Percentiles rank a stretch among this genome's conserved stretches.
Conservation (phyloP, 768 basidiomycete species). For the Suillus lakei region DNA sequence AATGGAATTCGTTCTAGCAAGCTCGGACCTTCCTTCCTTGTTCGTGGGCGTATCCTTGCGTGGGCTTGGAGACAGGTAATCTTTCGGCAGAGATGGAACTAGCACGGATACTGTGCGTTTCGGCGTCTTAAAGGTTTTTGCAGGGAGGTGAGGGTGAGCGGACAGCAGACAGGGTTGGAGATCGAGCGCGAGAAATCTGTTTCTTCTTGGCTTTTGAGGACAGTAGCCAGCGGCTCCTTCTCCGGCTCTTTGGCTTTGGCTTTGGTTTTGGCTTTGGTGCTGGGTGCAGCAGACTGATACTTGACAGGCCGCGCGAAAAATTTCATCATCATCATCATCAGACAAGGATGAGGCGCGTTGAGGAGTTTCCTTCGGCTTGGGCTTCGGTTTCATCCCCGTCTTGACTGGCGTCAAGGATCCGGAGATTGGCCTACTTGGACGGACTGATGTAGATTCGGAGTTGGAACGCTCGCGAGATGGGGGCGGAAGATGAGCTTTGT, state of each 20-base stretch:
- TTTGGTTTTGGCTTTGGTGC: neutral
- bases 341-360: conserved; percentile 1
- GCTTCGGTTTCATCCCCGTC: conserved; percentile 31
- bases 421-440: neutral
- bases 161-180: conserved; percentile 15
- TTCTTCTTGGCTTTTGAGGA: conserved; percentile 10
- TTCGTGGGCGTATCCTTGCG: conserved; percentile 7
- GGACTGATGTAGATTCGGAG: neutral
- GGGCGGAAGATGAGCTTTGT: neutral
- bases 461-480: neutral
- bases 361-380: conserved; percentile 16
- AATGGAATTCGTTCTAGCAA: conserved; percentile 25
- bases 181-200: conserved; percentile 3
- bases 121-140: conserved; percentile 8
- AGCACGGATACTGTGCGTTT: conserved; percentile 35
- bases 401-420: conserved; percentile 26
- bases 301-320: conserved; percentile 6
- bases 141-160: conserved; percentile 13
- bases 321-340: conserved; percentile 2
- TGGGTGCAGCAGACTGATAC: neutral
- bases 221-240: conserved; percentile 9
- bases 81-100: conserved; percentile 29
- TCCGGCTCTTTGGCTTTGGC: neutral
- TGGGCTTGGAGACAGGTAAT: conserved; percentile 28
- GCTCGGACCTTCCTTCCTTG: conserved; percentile 4